phyloP scores from a whole-genome alignment of 345 rosid species.

The Syzygium aqueum region DNA sequence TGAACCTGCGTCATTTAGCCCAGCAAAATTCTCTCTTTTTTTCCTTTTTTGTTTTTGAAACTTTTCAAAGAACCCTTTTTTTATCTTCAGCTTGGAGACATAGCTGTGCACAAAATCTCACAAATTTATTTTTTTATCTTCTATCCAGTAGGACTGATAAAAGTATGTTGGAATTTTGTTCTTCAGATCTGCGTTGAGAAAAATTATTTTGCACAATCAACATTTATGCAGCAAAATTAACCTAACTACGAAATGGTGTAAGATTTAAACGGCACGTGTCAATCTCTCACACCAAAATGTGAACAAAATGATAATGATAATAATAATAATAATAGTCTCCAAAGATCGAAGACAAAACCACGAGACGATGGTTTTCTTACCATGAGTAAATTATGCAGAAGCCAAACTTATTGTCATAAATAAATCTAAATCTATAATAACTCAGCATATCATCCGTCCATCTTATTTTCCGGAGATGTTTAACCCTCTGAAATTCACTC shows the following conservation, averaged over 20 bases:
- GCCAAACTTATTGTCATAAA: neutral
- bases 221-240: neutral
- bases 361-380: neutral
- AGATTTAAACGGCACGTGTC: neutral
- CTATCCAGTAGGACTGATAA: neutral
- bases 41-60: neutral
- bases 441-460: neutral
- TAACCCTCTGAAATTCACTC: too few species aligned
- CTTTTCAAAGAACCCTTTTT: neutral
- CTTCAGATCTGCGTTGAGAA: neutral
- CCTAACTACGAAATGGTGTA: neutral
- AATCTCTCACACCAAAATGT: neutral
- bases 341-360: neutral
- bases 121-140: neutral
- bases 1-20: conserved; percentile 50
- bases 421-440: neutral
- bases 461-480: too few species aligned
- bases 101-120: neutral
- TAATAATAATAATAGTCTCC: neutral
- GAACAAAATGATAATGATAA: neutral
- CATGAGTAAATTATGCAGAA: neutral
- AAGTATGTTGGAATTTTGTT: neutral
- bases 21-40: neutral
- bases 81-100: neutral
- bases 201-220: neutral